Evolutionary conservation across 2,329 filamentous ascomycete genomes (phyloP).

Genomic region (Fonsecaea pugnacius): DNA sequence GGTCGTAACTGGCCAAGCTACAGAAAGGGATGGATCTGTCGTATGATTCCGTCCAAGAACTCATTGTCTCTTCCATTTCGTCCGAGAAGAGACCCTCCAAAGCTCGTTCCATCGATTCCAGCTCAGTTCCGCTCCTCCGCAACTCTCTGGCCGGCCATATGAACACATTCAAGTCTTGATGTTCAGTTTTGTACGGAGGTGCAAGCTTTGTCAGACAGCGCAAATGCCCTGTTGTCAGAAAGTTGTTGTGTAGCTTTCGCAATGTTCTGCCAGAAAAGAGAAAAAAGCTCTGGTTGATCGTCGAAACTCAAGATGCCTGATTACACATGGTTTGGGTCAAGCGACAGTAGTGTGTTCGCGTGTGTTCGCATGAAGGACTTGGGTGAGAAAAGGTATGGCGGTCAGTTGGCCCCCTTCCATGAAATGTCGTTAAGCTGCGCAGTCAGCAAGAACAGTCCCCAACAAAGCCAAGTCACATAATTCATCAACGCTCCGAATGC

Average conservation of each 20-base stretch:
- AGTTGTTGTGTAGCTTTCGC: conserved; percentile 6
- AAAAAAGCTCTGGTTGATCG: conserved; percentile 6
- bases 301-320: conserved; percentile 5
- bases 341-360: neutral
- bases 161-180: conserved; percentile 14
- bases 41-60: neutral
- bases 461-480: conserved; percentile 19
- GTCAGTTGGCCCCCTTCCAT: conserved; percentile 18
- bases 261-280: conserved; percentile 5
- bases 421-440: conserved; percentile 27
- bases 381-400: conserved; percentile 14
- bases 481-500: conserved; percentile 28
- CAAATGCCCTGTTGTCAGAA: neutral
- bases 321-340: neutral
- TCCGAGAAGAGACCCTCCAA: neutral
- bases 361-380: conserved; percentile 19
- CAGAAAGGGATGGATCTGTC: neutral
- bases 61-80: conserved; percentile 2
- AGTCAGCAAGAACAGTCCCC: conserved; percentile 17
- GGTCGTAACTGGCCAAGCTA: neutral
- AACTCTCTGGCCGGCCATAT: conserved; percentile 17
- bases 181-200: conserved; percentile 8
- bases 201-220: conserved; percentile 1
- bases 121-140: conserved; percentile 7
- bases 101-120: conserved; percentile 18